Percentiles rank a stretch among this genome's conserved stretches.
Evolutionary conservation across 345 rosid species (phyloP).

Genomic region (Euphorbia pulcherrima): DNA sequence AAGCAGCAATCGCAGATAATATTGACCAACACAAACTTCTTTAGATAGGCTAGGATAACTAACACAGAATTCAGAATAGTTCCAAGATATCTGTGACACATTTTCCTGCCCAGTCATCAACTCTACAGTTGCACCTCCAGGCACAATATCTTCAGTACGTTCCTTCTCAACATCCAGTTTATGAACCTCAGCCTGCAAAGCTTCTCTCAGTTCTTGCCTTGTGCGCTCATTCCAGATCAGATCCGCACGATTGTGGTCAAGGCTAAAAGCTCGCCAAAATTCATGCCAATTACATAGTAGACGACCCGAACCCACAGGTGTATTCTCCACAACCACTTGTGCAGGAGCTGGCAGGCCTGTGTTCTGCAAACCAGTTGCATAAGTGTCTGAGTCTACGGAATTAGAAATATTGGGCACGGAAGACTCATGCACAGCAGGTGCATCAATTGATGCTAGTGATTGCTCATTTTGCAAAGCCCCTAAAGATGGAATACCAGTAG

Average conservation of each 20-base stretch:
- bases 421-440: conserved; percentile 38
- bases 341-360: conserved; percentile 89
- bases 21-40: conserved; percentile 99
- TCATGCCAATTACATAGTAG: conserved; percentile 92
- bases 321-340: conserved; percentile 88
- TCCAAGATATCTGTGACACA: conserved; percentile 91
- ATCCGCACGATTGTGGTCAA: conserved; percentile 98
- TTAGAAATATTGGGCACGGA: conserved; percentile 46
- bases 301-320: conserved; percentile 93
- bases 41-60: conserved; percentile 89
- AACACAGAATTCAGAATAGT: conserved; percentile 89
- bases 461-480: conserved; percentile 53
- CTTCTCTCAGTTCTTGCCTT: conserved; percentile 94
- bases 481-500: conserved; percentile 34
- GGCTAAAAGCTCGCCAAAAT: conserved; percentile 98
- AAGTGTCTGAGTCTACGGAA: conserved; percentile 45
- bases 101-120: conserved; percentile 59
- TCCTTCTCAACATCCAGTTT: conserved; percentile 93
- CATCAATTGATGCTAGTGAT: conserved; percentile 38
- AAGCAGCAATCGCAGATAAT: conserved; percentile 93
- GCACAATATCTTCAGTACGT: conserved; percentile 92
- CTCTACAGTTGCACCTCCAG: conserved; percentile 60
- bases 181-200: conserved; percentile 95
- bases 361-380: conserved; percentile 40
- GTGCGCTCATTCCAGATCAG: conserved; percentile 98